phyloP scores from a whole-genome alignment of 108 stramenopile species.

The Seminavis robusta region DNA sequence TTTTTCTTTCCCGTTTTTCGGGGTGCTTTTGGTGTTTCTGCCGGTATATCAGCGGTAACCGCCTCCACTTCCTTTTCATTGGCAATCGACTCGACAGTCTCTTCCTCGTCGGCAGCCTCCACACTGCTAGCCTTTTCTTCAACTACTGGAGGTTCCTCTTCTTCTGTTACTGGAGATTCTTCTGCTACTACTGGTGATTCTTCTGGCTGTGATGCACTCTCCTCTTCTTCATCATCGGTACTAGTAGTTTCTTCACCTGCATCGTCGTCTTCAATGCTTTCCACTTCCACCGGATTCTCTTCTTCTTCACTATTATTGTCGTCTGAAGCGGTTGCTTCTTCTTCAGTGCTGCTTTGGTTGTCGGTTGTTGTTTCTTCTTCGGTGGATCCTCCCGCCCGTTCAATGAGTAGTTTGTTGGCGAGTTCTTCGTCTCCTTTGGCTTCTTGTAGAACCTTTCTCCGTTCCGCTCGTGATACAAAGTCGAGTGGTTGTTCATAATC shows the following conservation, averaged over 20 bases:
- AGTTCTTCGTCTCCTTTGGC: constrained; percentile 71
- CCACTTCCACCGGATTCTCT: too few species aligned
- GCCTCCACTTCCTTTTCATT: constrained; percentile 1
- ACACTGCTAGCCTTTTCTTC: neutral
- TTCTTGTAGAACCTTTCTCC: constrained; percentile 60
- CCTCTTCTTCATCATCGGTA: constrained; percentile 2
- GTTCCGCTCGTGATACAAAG: constrained; percentile 74
- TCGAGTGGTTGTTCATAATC: constrained; percentile 82
- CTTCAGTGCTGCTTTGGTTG: constrained; percentile 20
- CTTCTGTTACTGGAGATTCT: constrained; percentile 18
- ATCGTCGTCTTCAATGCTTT: too few species aligned
- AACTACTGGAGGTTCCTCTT: constrained; percentile 8
- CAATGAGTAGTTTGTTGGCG: constrained; percentile 72
- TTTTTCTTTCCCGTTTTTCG: constrained; percentile 5
- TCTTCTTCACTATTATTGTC: too few species aligned
- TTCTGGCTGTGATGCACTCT: too few species aligned
- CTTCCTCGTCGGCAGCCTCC: neutral
- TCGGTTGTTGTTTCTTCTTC: constrained; percentile 31
- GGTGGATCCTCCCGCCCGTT: constrained; percentile 28
- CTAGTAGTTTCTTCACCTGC: too few species aligned
- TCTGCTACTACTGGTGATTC: constrained; percentile 13
- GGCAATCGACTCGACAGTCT: neutral
- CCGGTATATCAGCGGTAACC: neutral
- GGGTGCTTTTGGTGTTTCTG: neutral
- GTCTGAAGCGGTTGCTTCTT: neutral